Base-by-base conservation (phyloP, 306 rosid genomes). In the Sesbania bispinosa region DNA sequence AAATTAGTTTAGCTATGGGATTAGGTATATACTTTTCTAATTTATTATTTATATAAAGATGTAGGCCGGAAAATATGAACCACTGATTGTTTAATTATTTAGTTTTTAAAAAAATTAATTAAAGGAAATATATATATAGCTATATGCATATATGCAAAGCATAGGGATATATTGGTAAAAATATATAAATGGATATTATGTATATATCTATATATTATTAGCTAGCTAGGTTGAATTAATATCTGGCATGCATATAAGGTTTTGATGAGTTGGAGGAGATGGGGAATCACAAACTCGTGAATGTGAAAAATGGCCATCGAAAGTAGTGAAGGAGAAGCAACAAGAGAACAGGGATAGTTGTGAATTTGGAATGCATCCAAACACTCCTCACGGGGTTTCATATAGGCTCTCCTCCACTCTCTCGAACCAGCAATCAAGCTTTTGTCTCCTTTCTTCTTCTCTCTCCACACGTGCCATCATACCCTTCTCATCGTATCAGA, bases 301-400 rank as follows among this genome's bases (percentile, higher is more conserved):
- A 47, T 54, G 84, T 53, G 81, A 80, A 67, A 83, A 70, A 13
- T 71, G 75, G 81, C 54, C 96, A 92, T 92, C 88, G 96, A 90
- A 88, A 90, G 79, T 77, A 86, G 94, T 86, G 96, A 87, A 80
- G 52, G 85, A 77, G 79, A 88, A 81, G 94, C 82, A 85, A 88
- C 89, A 85, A 88, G 88, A 88, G 88, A 69, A 83, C 79, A 80
- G 82, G 72, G 76, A 72, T 75, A 39, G 79, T 79, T 85, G 91
- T 77, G 88, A 76, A 52, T 73, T 85, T 79, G 84, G 95, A 87
- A 91, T 91, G 96, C 80, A 75, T 92, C 99, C 99, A 94, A 94
- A 91, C 88, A 91, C 87, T 71, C 91, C 92, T 94, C 99, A 94
- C 99, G 99, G 99, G 99, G 94, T 83, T n/a, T 32, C 77, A 74